Evolutionary conservation across 2,329 filamentous ascomycete genomes (phyloP).

Genomic region (Nemania sp.): DNA sequence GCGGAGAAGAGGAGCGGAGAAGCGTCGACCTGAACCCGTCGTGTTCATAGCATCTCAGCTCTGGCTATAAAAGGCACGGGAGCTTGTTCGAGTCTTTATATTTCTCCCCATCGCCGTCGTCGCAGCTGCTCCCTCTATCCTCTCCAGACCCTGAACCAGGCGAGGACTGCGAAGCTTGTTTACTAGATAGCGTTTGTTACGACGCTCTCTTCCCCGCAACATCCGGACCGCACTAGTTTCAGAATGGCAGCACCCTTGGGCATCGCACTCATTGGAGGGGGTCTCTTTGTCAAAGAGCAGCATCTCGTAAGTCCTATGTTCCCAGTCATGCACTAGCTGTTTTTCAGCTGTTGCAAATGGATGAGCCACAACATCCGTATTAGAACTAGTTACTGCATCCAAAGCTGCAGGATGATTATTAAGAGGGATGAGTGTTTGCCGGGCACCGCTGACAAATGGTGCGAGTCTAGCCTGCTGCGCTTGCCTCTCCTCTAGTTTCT

Average conservation of each 20-base stretch:
- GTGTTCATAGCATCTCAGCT: neutral
- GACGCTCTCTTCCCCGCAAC: neutral
- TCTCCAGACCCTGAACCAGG: neutral
- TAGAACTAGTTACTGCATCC: neutral
- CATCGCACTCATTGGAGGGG: constrained; percentile 61
- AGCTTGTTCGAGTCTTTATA: neutral
- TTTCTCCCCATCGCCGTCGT: neutral
- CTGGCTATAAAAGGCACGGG: constrained; percentile 2
- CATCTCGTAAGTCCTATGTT: constrained; percentile 49
- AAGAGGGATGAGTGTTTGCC: neutral
- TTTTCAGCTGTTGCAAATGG: neutral
- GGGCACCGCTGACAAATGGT: constrained; percentile 26
- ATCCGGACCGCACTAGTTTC: neutral
- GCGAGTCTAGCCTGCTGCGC: constrained; percentile 51
- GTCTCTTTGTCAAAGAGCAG: constrained; percentile 60
- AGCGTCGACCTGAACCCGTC: neutral
- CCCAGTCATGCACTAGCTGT: neutral
- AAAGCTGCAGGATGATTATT: neutral
- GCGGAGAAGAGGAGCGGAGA: neutral
- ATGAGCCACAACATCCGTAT: neutral
- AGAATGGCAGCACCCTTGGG: constrained; percentile 47
- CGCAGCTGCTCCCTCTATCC: neutral
- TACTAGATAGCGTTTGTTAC: neutral
- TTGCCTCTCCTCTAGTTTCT: constrained; percentile 48
- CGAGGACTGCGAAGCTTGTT: neutral